Evolutionary conservation across 176 grass and related monocot species (phyloP), one percentile per base, ranked within the genome.

Genomic region (Otatea glauca): DNA sequence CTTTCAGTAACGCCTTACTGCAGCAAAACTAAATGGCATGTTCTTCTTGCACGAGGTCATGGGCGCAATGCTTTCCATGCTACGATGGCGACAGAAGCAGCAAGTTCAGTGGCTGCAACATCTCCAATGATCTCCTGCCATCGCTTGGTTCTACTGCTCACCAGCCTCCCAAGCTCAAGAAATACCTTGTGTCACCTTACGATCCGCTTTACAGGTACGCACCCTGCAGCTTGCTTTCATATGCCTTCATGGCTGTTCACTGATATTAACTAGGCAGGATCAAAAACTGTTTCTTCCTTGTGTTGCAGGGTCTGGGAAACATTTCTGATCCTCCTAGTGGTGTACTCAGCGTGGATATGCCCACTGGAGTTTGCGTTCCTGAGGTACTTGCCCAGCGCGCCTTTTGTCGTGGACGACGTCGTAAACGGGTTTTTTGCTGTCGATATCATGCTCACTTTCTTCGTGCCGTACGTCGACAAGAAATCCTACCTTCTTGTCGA

Each of bases 321-420:
- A 49, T 92, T 94, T 27, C 82, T 94, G 87, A 86, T 92, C 86
- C 74, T 94, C 0, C 81, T 94, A 3, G 92, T 94, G 70, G 73
- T 90, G 84, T 94, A 94, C 85, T 94, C 92, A 29, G 92, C 92
- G 42, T 94, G 87, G 92, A 94, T 94, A 59, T 94, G 89, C 74
- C 92, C 92, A 0, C 88, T 94, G 67, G 92, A 94, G 78, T 94
- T 92, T 45, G 92, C 92, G 55, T 94, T 94, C 79, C 69, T 92
- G 63, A 82, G 85, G 80, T 86, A 94, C 85, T 83, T 94, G 63
- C 92, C 92, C 1, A 70, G 87, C 32, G 86, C 85, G 18, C 88
- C 88, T 34, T 90, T 89, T 66, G 9, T 90, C 44, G 87, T 94
- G 47, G 92, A 94, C 80, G 80, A 87, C 27, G 83, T 92, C 39